These are phyloP conservation scores for Eutrema salsugineum DNA, from an alignment of 441 rosid genomes.

Conservation along the genomic window DNA sequence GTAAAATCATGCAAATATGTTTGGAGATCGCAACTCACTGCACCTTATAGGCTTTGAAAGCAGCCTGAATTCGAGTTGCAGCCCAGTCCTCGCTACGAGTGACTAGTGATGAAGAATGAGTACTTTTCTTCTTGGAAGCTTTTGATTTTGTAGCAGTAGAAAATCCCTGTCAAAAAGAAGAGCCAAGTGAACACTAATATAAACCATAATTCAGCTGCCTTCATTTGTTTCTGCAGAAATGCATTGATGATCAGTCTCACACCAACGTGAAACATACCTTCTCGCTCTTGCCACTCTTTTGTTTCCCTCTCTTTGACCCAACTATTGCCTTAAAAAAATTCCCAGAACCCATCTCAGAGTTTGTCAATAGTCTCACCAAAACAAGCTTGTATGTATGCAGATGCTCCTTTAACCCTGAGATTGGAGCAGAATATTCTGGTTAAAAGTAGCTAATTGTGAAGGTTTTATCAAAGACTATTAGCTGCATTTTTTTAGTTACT, in stretches of 20 bases:
- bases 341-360: constrained; percentile 64
- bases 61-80: constrained; percentile 83
- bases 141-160: constrained; percentile 51
- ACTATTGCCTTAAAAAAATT: constrained; percentile 71
- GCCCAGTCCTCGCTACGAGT: constrained; percentile 70
- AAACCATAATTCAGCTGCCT: not conserved
- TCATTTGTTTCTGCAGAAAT: not conserved
- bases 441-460: not conserved
- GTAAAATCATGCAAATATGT: not conserved
- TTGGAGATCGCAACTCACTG: constrained; percentile 6
- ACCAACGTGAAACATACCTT: constrained; percentile 41
- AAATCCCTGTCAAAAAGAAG: constrained; percentile 42
- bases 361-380: not conserved
- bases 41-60: constrained; percentile 77
- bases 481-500: not conserved
- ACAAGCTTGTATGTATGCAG: constrained; percentile 2
- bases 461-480: not conserved
- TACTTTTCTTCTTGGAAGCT: constrained; percentile 57
- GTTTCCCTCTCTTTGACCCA: constrained; percentile 54
- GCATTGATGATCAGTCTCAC: constrained; percentile 1
- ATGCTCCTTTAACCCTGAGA: constrained; percentile 35
- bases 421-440: not conserved
- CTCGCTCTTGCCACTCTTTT: constrained; percentile 35
- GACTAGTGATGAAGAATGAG: constrained; percentile 30
- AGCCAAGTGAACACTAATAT: not conserved